Percentiles rank a stretch among this genome's conserved stretches.
Conservation (phyloP, 192 early-diverging fungal species). For the Entomortierella chlamydospora region DNA sequence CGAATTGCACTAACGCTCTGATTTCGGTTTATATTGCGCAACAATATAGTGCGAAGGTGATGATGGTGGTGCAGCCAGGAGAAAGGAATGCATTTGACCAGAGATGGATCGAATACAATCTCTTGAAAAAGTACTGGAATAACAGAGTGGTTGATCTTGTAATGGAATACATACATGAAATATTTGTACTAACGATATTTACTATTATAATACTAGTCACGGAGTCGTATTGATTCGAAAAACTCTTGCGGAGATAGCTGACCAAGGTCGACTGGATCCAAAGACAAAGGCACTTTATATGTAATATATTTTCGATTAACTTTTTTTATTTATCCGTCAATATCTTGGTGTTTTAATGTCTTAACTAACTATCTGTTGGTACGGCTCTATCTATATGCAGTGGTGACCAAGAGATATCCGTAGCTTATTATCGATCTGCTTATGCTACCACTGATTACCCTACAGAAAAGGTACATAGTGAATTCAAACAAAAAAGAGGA, state of each 20-base stretch:
- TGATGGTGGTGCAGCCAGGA: slow-evolving; percentile 92
- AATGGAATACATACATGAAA: no score
- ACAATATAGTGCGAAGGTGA: slow-evolving; percentile 70
- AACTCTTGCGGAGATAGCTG: slow-evolving; percentile 75
- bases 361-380: neutral
- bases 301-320: slow-evolving; percentile 72
- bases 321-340: neutral
- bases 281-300: slow-evolving; percentile 69
- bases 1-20: no score
- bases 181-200: slow-evolving; percentile 30
- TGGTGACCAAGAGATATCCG: slow-evolving; percentile 79
- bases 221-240: slow-evolving; percentile 70
- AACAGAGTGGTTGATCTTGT: neutral
- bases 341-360: no score
- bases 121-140: slow-evolving; percentile 65
- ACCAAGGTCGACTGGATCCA: slow-evolving; percentile 69
- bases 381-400: slow-evolving; percentile 51
- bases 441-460: slow-evolving; percentile 92
- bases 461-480: slow-evolving; percentile 66
- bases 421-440: slow-evolving; percentile 91
- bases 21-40: neutral
- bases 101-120: slow-evolving; percentile 83
- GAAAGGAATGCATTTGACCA: slow-evolving; percentile 97
- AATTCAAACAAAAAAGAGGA: neutral
- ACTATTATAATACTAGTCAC: slow-evolving; percentile 56